Base-by-base conservation (phyloP, 148 eudicot species). In the Vaccinium myrtillus region DNA sequence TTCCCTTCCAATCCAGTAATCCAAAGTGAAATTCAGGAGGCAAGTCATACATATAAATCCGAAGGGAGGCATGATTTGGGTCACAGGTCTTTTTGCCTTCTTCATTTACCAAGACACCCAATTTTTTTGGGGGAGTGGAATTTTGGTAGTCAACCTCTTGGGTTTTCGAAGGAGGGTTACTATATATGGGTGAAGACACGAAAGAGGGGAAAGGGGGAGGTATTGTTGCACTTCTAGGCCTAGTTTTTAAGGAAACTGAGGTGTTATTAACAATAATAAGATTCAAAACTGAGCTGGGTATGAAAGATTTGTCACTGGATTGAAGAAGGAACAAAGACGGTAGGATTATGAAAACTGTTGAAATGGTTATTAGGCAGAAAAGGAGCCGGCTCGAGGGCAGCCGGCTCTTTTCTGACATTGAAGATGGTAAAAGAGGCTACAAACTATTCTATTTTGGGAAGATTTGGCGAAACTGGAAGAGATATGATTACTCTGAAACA, bases 11-110 rank as follows among this genome's bases (percentile, higher is more conserved):
- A 75, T 92, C 97, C 86, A 95, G 83, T 70, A 97, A 87, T 85
- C 94, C 98, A 27, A 97, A 97, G 87, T 97, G 99, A 87, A 94
- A 97, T 77, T 92, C 90, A 79, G 92, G 86, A 54, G 98, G 94
- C 90, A 97, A 83, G 75, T 97, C 93, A 80, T 95, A 94, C 98
- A 97, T 95, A 77, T 90, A 97, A n/a, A 95, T 91, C 85, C 85
- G 93, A 30, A 97, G 92, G 63, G 83, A 81, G 82, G 97, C 94
- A n/a, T 54, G 89, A 49, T 70, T 83, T 55, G 84, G 56, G 75
- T 89, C 86, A 84, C 98, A 93, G 0, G 0, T 79, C 36, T 71
- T 77, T 50, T 75, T 75, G n/a, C 53, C n/a, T 78, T 78, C 50
- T 15, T 67, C 75, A n/a, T 27, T 59, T 80, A 65, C 84, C 32